Percentiles rank a stretch among this genome's conserved stretches.
phyloP scores from a whole-genome alignment of 148 eudicot species.

The Euryodendron excelsum region DNA sequence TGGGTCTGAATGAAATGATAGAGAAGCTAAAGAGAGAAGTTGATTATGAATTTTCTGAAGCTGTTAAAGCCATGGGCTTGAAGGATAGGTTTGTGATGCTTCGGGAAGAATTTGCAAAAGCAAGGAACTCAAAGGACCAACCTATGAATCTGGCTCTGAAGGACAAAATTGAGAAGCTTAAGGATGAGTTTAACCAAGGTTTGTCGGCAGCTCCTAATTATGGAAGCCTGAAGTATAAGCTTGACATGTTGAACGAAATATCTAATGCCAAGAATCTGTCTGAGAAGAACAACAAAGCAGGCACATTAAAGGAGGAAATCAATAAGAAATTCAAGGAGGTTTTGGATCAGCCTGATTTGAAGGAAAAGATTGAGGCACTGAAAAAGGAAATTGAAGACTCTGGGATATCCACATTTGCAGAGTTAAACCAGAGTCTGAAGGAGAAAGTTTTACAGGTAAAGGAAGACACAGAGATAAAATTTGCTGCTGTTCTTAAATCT shows the following conservation, averaged over 20 bases:
- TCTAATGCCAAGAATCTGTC: conserved; percentile 46
- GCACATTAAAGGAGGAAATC: conserved; percentile 42
- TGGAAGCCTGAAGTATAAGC: conserved; percentile 53
- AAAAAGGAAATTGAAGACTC: conserved; percentile 56
- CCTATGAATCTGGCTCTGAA: conserved; percentile 36
- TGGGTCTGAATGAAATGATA: conserved; percentile 57
- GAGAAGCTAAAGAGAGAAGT: conserved; percentile 58
- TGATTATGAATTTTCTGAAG: conserved; percentile 60
- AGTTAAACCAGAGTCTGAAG: conserved; percentile 45
- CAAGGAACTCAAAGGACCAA: conserved; percentile 54
- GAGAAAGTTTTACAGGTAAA: conserved; percentile 45
- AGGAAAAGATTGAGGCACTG: conserved; percentile 55
- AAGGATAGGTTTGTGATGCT: conserved; percentile 45
- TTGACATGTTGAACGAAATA: conserved; percentile 69
- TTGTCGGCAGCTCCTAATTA: conserved; percentile 59
- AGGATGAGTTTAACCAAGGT: conserved; percentile 53
- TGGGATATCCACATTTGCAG: conserved; percentile 38
- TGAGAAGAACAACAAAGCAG: conserved; percentile 39
- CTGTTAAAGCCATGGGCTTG: conserved; percentile 68
- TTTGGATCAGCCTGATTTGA: conserved; percentile 49
- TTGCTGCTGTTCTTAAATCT: conserved; percentile 46
- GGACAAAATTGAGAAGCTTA: conserved; percentile 58
- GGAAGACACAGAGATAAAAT: conserved; percentile 49
- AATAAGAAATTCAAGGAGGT: conserved; percentile 48
- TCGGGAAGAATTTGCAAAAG: conserved; percentile 65